Evolutionary conservation across 2,329 filamentous ascomycete genomes (phyloP).

Genomic region (Cordyceps cicadae): DNA sequence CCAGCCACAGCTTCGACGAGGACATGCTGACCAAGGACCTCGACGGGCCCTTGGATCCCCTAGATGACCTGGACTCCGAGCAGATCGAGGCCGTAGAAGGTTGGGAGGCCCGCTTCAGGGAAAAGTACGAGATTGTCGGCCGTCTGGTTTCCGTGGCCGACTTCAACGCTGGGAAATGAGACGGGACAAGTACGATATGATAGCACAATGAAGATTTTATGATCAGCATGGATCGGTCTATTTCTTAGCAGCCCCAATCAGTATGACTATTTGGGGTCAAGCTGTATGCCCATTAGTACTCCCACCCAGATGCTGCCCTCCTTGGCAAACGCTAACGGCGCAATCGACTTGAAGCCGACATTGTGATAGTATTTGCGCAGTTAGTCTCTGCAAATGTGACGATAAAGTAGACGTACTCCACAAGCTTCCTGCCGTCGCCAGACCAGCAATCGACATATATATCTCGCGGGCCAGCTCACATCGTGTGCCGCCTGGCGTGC

Average conservation of each 20-base stretch:
- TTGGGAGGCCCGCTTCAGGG: slow-evolving; percentile 88
- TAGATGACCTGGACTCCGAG: slow-evolving; percentile 63
- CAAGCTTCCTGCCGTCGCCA: slow-evolving; percentile 18
- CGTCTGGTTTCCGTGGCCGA: slow-evolving; percentile 57
- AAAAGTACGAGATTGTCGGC: slow-evolving; percentile 95
- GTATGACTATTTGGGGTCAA: neutral
- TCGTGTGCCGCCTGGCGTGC: slow-evolving; percentile 10
- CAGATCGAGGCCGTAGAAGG: slow-evolving; percentile 76
- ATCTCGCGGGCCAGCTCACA: slow-evolving; percentile 9
- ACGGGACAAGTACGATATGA: neutral
- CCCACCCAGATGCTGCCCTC: neutral
- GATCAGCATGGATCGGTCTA: neutral
- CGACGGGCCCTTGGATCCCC: slow-evolving; percentile 69
- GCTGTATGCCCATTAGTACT: neutral
- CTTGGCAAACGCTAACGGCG: neutral
- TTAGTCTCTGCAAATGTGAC: neutral
- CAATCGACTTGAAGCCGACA: slow-evolving; percentile 3
- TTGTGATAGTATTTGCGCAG: slow-evolving; percentile 8
- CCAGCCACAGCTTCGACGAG: slow-evolving; percentile 86
- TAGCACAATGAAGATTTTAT: neutral
- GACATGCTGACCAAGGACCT: slow-evolving; percentile 92
- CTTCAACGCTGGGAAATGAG: slow-evolving; percentile 15
- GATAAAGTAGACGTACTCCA: neutral
- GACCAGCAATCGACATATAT: slow-evolving; percentile 23
- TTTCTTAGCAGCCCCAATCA: neutral